phyloP scores from a whole-genome alignment of 495 filamentous ascomycete species.

The Penicillium cinerascens region DNA sequence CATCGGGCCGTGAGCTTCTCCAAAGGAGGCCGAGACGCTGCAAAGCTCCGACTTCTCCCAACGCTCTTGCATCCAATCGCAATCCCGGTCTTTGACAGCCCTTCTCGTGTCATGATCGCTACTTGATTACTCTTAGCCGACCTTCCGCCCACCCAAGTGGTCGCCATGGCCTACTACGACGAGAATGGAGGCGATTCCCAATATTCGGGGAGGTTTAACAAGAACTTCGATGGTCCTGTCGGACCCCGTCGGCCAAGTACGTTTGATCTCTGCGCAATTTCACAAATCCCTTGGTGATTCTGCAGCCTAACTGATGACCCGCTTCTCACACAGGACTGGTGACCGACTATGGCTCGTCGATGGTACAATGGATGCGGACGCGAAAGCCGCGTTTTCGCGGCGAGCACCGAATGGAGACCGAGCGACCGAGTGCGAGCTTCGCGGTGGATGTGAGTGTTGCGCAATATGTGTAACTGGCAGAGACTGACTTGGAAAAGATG shows the following conservation, averaged over 20 bases:
- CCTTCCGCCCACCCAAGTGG: not conserved
- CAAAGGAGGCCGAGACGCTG: slow-evolving; percentile 11
- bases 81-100: not conserved
- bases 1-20: slow-evolving; percentile 13
- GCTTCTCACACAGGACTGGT: slow-evolving; percentile 52
- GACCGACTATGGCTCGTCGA: slow-evolving; percentile 91
- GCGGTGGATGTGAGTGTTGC: slow-evolving; percentile 72
- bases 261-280: slow-evolving; percentile 9
- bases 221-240: slow-evolving; percentile 36
- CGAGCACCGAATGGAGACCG: slow-evolving; percentile 62
- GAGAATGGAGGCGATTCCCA: slow-evolving; percentile 37
- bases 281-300: not conserved
- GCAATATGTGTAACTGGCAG: not conserved
- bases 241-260: slow-evolving; percentile 44
- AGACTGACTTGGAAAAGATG: slow-evolving; percentile 55
- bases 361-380: slow-evolving; percentile 90
- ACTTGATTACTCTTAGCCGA: not conserved
- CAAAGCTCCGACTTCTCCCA: slow-evolving; percentile 18
- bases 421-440: slow-evolving; percentile 83
- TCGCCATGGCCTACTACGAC: slow-evolving; percentile 43
- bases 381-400: slow-evolving; percentile 73
- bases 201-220: slow-evolving; percentile 30
- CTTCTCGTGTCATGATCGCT: not conserved
- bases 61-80: slow-evolving; percentile 3
- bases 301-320: slow-evolving; percentile 8